Conservation (phyloP, 306 rosid species). For the Prunus padus region DNA sequence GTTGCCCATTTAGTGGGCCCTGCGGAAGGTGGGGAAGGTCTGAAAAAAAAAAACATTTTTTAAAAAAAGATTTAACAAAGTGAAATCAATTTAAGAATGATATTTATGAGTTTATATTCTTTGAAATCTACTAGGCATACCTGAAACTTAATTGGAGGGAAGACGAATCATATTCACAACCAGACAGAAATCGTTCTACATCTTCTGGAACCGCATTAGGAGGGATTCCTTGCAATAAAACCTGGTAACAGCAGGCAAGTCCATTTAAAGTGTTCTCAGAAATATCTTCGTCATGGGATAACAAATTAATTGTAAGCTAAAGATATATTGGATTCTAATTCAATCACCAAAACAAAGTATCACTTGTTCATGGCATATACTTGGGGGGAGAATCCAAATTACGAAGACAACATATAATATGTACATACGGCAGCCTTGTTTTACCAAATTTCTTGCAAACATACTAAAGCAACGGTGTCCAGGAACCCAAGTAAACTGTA, state of each 20-base stretch:
- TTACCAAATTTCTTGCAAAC: neutral
- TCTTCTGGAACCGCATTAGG: conserved; percentile 31
- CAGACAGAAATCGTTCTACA: conserved; percentile 55
- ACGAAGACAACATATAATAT: neutral
- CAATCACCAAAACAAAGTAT: neutral
- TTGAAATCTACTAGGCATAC: conserved; percentile 32
- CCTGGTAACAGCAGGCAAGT: conserved; percentile 39
- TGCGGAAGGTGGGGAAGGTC: conserved; percentile 33
- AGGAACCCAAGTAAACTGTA: neutral
- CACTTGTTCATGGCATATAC: neutral
- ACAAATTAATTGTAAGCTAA: neutral
- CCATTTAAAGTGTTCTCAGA: neutral
- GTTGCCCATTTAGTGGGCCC: conserved; percentile 50
- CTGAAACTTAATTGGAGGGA: conserved; percentile 46
- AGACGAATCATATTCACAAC: conserved; percentile 48
- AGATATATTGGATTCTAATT: neutral
- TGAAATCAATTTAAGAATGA: conserved; percentile 18
- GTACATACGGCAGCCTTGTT: neutral
- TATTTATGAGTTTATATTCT: neutral
- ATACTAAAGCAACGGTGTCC: neutral
- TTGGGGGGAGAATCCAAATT: neutral
- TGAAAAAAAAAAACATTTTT: conserved; percentile 24
- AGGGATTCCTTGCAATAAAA: conserved; percentile 69
- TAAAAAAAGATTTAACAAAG: neutral
- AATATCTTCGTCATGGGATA: neutral